Conservation (phyloP, 768 basidiomycete species). For the Pisolithus orientalis region DNA sequence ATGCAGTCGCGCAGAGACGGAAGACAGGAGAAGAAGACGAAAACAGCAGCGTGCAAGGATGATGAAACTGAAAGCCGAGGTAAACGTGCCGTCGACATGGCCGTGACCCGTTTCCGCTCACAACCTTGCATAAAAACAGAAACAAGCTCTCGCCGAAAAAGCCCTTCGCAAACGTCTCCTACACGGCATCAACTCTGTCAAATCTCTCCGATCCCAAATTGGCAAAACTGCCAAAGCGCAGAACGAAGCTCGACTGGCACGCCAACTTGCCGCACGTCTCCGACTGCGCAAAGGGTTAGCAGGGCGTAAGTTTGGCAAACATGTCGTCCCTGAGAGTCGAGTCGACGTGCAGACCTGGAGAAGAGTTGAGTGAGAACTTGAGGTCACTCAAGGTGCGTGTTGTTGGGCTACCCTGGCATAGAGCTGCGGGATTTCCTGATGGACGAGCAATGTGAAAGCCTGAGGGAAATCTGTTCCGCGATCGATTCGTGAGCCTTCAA, state of each 20-base stretch:
- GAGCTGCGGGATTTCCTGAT: too few relatives aligned
- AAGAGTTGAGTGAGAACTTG: conserved; percentile 82
- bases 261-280: conserved; percentile 38
- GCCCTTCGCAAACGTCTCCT: conserved; percentile 55
- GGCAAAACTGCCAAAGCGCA: conserved; percentile 32
- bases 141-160: conserved; percentile 56
- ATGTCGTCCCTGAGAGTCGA: conserved; percentile 59
- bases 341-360: conserved; percentile 87
- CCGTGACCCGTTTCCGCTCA: background rate
- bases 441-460: conserved; percentile 42
- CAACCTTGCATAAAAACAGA: conserved; percentile 31
- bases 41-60: conserved; percentile 67
- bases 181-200: conserved; percentile 51
- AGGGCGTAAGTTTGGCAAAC: conserved; percentile 75
- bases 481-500: conserved; percentile 83
- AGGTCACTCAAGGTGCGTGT: conserved; percentile 70
- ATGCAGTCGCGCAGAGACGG: conserved; percentile 32
- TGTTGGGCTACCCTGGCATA: background rate
- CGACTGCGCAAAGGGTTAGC: conserved; percentile 59
- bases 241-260: conserved; percentile 30
- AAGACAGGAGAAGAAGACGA: conserved; percentile 45
- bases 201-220: conserved; percentile 42
- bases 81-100: conserved; percentile 21
- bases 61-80: conserved; percentile 57
- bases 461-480: conserved; percentile 89